Evolutionary conservation across 441 rosid species (phyloP).

Genomic region (Brassica balearica): DNA sequence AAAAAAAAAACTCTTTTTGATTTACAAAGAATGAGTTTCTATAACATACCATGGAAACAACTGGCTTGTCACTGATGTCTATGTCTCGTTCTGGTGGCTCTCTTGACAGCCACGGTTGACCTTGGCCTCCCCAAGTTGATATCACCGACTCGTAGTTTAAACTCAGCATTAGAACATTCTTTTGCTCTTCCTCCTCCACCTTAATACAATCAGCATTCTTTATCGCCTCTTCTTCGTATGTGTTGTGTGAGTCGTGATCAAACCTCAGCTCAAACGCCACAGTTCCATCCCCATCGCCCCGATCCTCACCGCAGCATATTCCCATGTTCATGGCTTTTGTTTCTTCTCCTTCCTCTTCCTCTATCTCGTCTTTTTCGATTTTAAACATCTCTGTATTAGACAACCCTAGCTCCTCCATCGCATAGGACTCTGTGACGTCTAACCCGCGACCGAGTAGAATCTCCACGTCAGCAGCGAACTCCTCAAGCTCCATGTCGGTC

Average conservation of each 20-base stretch:
- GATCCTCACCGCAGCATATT: conserved; percentile 34
- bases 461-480: conserved; percentile 90
- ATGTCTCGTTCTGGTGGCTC: conserved; percentile 66
- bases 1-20: background rate
- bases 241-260: conserved; percentile 59
- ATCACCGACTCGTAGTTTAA: conserved; percentile 78
- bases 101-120: conserved; percentile 81
- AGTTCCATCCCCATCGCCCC: conserved; percentile 47
- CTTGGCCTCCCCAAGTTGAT: conserved; percentile 70
- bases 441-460: conserved; percentile 78
- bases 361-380: conserved; percentile 44
- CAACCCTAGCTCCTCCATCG: conserved; percentile 78
- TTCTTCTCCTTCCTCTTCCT: conserved; percentile 44
- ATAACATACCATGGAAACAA: conserved; percentile 59
- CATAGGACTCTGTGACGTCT: conserved; percentile 63
- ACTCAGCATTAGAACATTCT: conserved; percentile 55
- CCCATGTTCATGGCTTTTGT: conserved; percentile 12
- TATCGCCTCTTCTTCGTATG: conserved; percentile 51
- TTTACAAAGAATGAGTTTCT: conserved; percentile 6
- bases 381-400: conserved; percentile 39
- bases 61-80: conserved; percentile 57
- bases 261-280: conserved; percentile 69
- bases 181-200: conserved; percentile 53
- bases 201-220: conserved; percentile 41
- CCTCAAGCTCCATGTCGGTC: conserved; percentile 83